phyloP scores from a whole-genome alignment of 345 rosid species.

The Iberis pinnata region DNA sequence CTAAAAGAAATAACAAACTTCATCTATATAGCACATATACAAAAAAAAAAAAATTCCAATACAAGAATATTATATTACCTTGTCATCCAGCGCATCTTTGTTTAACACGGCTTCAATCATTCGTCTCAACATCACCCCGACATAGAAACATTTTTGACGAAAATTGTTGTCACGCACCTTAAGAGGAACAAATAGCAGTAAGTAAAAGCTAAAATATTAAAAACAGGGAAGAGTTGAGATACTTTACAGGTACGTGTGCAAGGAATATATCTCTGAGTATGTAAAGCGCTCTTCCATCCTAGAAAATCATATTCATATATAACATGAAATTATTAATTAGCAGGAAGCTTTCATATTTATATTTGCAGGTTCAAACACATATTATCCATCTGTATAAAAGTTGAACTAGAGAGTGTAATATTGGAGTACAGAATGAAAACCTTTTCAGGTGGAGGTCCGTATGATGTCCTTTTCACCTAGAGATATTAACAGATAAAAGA shows the following conservation, averaged over 20 bases:
- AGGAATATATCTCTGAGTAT: conserved; percentile 72
- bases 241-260: conserved; percentile 83
- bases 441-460: conserved; percentile 39
- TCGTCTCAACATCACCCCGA: conserved; percentile 89
- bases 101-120: conserved; percentile 89
- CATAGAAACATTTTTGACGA: conserved; percentile 86
- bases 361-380: conserved; percentile 5
- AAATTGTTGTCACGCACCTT: conserved; percentile 63
- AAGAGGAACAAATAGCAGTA: conserved; percentile 17
- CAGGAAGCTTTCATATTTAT: conserved; percentile 4
- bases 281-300: conserved; percentile 61
- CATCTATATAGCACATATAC: background rate
- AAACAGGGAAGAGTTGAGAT: conserved; percentile 19
- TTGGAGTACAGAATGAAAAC: conserved; percentile 27
- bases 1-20: background rate
- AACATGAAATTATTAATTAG: background rate
- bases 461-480: conserved; percentile 55
- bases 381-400: conserved; percentile 11
- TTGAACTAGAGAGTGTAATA: conserved; percentile 6
- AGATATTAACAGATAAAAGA: conserved; percentile 17
- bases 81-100: conserved; percentile 98
- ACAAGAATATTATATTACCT: conserved; percentile 41
- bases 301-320: conserved; percentile 14
- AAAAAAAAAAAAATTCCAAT: background rate
- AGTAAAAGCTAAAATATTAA: conserved; percentile 10